Evolutionary conservation across 495 filamentous ascomycete species (phyloP), one percentile per base, ranked within the genome.

Genomic region (Xylaria grammica): DNA sequence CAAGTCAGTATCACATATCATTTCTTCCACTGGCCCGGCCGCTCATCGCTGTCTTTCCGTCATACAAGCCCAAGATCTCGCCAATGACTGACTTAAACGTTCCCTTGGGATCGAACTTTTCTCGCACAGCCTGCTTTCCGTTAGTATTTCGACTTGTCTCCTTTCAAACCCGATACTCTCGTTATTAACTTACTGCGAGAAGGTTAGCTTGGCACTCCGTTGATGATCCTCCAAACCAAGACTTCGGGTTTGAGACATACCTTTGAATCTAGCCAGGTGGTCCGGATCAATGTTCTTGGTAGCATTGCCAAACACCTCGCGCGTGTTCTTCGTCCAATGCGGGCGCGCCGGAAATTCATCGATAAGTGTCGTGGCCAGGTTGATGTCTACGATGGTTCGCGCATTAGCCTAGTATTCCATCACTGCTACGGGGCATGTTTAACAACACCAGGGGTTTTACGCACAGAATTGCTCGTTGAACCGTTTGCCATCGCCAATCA

Each of bases 281-380:
- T 77, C 59, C 0, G 80, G 74, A 59, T 84, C 80, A 19, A 84
- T 50, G 57, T 84, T 80, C 71, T 82, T 78, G 32, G 72, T 77
- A 3, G 78, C 70, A 38, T 76, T 72, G 42, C 66, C 62, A 34
- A 84, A 75, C 3, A 82, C 79, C 22, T 80, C 79, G 10, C 81
- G 71, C 32, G 76, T 78, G 62, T 84, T 84, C 74, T 84, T 84
- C 4, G 81, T 84, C 81, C 81, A 84, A 64, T 84, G 81, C 20
- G 81, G 81, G 0, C 81, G 71, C 40, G 74, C 77, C 0, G 81
- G 79, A 56, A 84, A 82, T 62, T 82, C 80, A 54, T 79, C 71
- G 63, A 84, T 75, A 29, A 84, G 75, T 1, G 78, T 78, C 58
- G 77, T 78, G 34, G 80, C 78, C 8, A 84, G 66, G 10, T 70